A percentile compares a stretch with the other conserved stretches of the same genome.
Conservation (phyloP, 2,329 filamentous ascomycete species). For the Sclerotinia minor region DNA sequence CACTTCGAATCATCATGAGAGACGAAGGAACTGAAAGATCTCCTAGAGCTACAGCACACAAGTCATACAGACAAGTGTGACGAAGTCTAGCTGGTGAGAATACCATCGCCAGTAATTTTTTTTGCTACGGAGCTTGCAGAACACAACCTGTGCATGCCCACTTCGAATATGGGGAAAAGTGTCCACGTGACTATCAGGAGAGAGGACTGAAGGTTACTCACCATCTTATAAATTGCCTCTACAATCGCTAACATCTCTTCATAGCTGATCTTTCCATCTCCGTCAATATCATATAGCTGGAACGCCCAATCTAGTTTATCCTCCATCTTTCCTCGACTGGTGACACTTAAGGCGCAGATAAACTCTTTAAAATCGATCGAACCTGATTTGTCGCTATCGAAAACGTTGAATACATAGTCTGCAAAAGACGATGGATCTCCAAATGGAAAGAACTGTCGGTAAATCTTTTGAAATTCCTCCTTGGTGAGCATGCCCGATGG, state of each 20-base stretch:
- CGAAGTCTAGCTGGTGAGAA: neutral
- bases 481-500: slow-evolving; percentile 96
- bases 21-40: neutral
- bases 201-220: slow-evolving; percentile 45
- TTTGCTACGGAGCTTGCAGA: neutral
- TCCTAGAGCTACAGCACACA: neutral
- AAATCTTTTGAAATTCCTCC: slow-evolving; percentile 99
- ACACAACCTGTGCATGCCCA: neutral
- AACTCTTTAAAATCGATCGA: slow-evolving; percentile 99
- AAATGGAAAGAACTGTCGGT: slow-evolving; percentile 98
- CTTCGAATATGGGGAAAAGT: neutral
- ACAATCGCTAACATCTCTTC: slow-evolving; percentile 99
- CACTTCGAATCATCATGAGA: too few species aligned
- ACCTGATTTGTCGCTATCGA: slow-evolving; percentile 95
- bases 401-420: slow-evolving; percentile 99
- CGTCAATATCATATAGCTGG: slow-evolving; percentile 98
- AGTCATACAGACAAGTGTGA: neutral
- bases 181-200: slow-evolving; percentile 11
- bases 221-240: slow-evolving; percentile 99
- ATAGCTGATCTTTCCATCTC: slow-evolving; percentile 98
- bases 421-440: slow-evolving; percentile 96
- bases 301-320: slow-evolving; percentile 99
- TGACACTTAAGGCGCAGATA: slow-evolving; percentile 96
- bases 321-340: slow-evolving; percentile 96
- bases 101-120: neutral